Base-by-base conservation (phyloP, 306 rosid genomes). In the Astragalus membranaceus region DNA sequence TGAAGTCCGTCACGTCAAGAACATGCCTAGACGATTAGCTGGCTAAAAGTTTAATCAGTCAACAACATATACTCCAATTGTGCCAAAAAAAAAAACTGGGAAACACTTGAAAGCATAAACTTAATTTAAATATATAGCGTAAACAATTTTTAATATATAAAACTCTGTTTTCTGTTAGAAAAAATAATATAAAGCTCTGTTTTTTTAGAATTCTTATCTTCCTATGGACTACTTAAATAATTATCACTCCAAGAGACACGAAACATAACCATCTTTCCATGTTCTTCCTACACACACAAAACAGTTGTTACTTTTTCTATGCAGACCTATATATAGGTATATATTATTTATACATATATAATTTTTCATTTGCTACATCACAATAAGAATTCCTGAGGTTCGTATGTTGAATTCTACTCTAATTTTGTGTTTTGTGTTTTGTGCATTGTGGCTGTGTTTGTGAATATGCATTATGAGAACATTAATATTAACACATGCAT, bases 241-340 rank as follows among this genome's bases (percentile, higher is more conserved):
- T 60, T 26, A 54, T 60, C 75, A 70, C 48, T 54, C 33, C 76
- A 80, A 59, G 84, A 76, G 65, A 49, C 61, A 63, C 55, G 43
- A 70, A 69, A 71, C 20, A 39, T 7, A 57, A 33, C 77, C 63
- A 74, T 92, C 96, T 89, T 92, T 89, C 73, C 86, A 75, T 92
- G 94, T 66, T 52, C 59, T 10, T 50, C 42, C 41, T 60, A 79
- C 33, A 65, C 58, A 79, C 33, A 65, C 58, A 57, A 64, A 75
- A 64, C 64, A 43, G 7, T 67, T 41, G 1, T 6, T 52, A 30
- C 62, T 55, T 13, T 48, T 78, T 33, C 56, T 59, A 20, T 57
- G 5, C 8, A 47, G 44, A 20, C 42, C 42, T 6, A 8, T 7
- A 39, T 39, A 12, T 60, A 52, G 23, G 2, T 69, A 39, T 78